These are phyloP conservation scores for Diaporthe amygdali DNA, from an alignment of 2,329 filamentous ascomycete species.

Conservation along the genomic window DNA sequence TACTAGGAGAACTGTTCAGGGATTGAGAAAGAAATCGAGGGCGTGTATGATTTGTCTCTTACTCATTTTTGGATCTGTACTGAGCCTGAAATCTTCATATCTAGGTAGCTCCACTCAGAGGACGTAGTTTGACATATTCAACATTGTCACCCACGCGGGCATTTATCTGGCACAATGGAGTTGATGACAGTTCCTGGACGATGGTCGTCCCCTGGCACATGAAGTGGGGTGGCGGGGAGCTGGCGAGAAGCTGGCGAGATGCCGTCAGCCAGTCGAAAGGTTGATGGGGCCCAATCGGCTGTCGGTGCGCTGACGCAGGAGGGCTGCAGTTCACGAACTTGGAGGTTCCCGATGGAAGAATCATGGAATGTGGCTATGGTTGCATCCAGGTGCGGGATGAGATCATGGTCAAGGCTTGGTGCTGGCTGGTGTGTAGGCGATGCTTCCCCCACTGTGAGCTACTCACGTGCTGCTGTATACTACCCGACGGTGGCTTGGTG, in stretches of 20 bases:
- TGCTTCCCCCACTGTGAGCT: not conserved
- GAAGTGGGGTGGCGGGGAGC: not conserved
- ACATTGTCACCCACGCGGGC: too few relatives aligned
- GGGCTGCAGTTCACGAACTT: not conserved
- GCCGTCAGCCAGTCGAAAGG: not conserved
- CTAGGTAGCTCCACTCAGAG: too few relatives aligned
- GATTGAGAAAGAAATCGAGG: too few relatives aligned
- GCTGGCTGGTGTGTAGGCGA: not conserved
- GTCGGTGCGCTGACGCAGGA: not conserved
- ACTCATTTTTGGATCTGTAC: too few relatives aligned
- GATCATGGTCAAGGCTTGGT: conserved; percentile 1
- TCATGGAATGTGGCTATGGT: conserved; percentile 1
- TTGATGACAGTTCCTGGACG: not conserved
- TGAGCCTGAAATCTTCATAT: too few relatives aligned
- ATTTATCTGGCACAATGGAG: too few relatives aligned
- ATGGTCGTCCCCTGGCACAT: not conserved
- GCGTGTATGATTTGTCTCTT: too few relatives aligned
- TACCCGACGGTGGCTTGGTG: conserved; percentile 3
- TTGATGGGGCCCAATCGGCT: not conserved
- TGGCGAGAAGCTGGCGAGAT: not conserved
- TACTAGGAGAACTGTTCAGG: too few relatives aligned
- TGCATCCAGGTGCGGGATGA: conserved; percentile 2
- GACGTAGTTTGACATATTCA: too few relatives aligned
- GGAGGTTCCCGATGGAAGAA: not conserved
- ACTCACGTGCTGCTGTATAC: not conserved